These are phyloP conservation scores for Huntiella moniliformis DNA, from an alignment of 2,329 filamentous ascomycete genomes.

Conservation along the genomic window DNA sequence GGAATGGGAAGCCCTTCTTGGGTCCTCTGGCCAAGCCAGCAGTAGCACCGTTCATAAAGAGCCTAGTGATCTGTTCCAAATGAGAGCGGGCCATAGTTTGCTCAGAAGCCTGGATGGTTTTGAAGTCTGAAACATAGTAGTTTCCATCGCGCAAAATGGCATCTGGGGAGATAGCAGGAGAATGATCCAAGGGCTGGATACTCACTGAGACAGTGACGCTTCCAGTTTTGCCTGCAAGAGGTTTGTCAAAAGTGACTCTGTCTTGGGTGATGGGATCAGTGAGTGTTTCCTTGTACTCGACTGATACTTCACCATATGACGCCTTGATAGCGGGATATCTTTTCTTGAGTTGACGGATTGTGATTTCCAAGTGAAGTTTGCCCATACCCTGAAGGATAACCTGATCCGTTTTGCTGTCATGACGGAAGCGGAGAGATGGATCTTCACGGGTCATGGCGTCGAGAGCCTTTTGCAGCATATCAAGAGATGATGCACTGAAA, in stretches of 20 bases:
- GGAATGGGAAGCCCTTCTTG: constrained; percentile 58
- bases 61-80: constrained; percentile 30
- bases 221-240: constrained; percentile 60
- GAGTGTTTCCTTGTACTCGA: constrained; percentile 81
- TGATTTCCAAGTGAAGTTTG: constrained; percentile 85
- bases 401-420: constrained; percentile 80
- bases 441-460: constrained; percentile 73
- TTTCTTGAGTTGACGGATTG: constrained; percentile 67
- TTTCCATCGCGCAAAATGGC: constrained; percentile 51
- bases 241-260: constrained; percentile 52
- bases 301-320: constrained; percentile 78
- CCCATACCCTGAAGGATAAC: constrained; percentile 94
- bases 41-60: constrained; percentile 60
- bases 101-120: not conserved
- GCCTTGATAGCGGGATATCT: constrained; percentile 59
- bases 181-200: constrained; percentile 38
- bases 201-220: constrained; percentile 56
- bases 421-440: constrained; percentile 67
- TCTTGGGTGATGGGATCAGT: constrained; percentile 36
- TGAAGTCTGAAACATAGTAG: constrained; percentile 28
- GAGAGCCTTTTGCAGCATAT: constrained; percentile 57
- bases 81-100: constrained; percentile 2
- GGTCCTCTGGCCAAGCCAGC: constrained; percentile 76
- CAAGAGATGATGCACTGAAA: constrained; percentile 58
- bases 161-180: constrained; percentile 21